Evolutionary conservation across 2,329 filamentous ascomycete species (phyloP), one percentile per base, ranked within the genome.

Genomic region (Clarireedia monteithiana): DNA sequence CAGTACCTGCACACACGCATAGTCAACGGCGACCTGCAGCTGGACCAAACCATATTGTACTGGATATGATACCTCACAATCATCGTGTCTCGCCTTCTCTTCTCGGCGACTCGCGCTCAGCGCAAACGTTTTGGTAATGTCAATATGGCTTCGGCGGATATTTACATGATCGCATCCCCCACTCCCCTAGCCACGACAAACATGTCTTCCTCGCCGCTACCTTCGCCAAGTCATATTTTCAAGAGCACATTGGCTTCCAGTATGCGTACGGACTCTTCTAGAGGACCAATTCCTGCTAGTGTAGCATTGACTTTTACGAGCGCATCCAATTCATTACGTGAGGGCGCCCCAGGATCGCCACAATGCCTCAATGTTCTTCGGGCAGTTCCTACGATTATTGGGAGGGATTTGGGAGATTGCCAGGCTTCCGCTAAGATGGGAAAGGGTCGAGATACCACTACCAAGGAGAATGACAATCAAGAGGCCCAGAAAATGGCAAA

Each of bases 201-300:
- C 30, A 62, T 65, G 60, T 63, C 66, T 42, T 68, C 65, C 49
- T 69, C 61, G 62, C 68, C 58, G 61, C 73, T 73, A 2, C 81
- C 81, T 3, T 74, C 79, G 0, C 67, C 83, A 0, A 71, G 72
- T 39, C 74, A 82, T 2, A 66, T 83, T 9, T 60, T 78, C 1
- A 69, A 72, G 12, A 17, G 23, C 2, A 75, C 73, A 53, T 66
- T 59, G 38, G 60, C 72, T 3, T 44, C 69, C 1, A 17, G 23
- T 47, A 58, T 74, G 9, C 66, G 65, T 42, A 73, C 66, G 42
- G 74, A 71, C 5, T 74, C 67, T 59, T 69, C 70, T 58, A 69
- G 69, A 3, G 60, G 69, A 1, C 62, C 72, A 4, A 70, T 75
- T 38, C 70, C 75, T 4, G 59, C 68, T 15, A 63, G 72, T 62